Evolutionary conservation across 768 basidiomycete genomes (phyloP).

Genomic region (Suillus spraguei): DNA sequence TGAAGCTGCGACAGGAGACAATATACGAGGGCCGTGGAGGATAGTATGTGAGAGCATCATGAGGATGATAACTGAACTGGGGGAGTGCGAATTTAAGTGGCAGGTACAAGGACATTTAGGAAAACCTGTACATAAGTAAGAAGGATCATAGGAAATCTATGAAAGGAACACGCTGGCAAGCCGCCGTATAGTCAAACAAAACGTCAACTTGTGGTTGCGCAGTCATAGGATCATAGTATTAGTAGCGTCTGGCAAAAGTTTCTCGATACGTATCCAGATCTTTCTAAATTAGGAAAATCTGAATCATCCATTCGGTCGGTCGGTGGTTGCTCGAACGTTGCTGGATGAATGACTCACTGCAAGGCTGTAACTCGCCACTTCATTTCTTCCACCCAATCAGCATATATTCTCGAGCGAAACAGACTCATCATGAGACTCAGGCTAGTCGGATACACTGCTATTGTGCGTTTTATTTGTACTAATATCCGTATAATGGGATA

Average conservation of each 20-base stretch:
- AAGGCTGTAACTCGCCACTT: neutral
- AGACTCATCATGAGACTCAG: neutral
- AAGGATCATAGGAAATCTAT: constrained; percentile 5
- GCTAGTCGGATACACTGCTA: neutral
- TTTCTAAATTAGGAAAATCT: neutral
- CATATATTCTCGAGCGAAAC: neutral
- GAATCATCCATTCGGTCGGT: neutral
- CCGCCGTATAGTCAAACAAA: neutral
- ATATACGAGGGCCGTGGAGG: constrained; percentile 27
- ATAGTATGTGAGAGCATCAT: constrained; percentile 43
- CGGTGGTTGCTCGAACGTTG: neutral
- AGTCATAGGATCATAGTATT: neutral
- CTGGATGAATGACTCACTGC: neutral
- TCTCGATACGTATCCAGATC: constrained; percentile 1
- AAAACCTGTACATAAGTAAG: constrained; percentile 4
- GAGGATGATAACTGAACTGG: constrained; percentile 27
- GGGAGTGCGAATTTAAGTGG: constrained; percentile 19
- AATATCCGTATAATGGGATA: too few relatives aligned
- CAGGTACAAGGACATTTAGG: constrained; percentile 9
- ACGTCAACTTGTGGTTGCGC: neutral
- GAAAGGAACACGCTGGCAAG: constrained; percentile 9
- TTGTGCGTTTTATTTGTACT: neutral
- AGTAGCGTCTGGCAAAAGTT: constrained; percentile 4
- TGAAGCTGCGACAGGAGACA: constrained; percentile 30
- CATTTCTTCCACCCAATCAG: constrained; percentile 1